Evolutionary conservation across 2,329 filamentous ascomycete species (phyloP).

Genomic region (Colletotrichum orchidophilum): DNA sequence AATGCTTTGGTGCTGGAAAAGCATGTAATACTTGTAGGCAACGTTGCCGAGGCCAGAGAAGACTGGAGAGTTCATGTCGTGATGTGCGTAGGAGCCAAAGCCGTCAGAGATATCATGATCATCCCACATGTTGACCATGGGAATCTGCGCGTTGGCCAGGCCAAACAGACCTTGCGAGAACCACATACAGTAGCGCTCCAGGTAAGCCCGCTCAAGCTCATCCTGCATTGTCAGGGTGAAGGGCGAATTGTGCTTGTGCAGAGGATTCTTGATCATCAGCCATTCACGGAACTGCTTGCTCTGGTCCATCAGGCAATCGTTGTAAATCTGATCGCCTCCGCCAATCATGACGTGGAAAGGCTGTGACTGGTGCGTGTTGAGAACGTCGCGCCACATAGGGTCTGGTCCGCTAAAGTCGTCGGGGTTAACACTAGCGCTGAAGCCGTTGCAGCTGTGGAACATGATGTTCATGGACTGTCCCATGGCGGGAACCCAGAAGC

Average conservation of each 20-base stretch:
- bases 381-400: constrained; percentile 94
- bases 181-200: constrained; percentile 91
- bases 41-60: constrained; percentile 90
- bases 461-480: constrained; percentile 96
- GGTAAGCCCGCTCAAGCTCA: constrained; percentile 88
- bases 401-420: constrained; percentile 90
- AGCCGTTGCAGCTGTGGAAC: constrained; percentile 98
- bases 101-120: constrained; percentile 94
- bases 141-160: constrained; percentile 93
- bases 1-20: constrained; percentile 96
- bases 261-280: constrained; percentile 81
- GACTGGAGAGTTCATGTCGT: constrained; percentile 90
- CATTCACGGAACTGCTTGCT: constrained; percentile 83
- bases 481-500: constrained; percentile 92
- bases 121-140: constrained; percentile 98
- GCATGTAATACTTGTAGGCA: constrained; percentile 98
- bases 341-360: constrained; percentile 99
- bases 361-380: constrained; percentile 88
- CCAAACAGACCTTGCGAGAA: constrained; percentile 95
- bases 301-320: constrained; percentile 82
- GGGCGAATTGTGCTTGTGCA: constrained; percentile 80
- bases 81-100: constrained; percentile 90
- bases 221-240: constrained; percentile 86
- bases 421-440: constrained; percentile 81
- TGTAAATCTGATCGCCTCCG: constrained; percentile 97